phyloP scores from a whole-genome alignment of 345 rosid genomes.

The Eucalyptus decipiens region DNA sequence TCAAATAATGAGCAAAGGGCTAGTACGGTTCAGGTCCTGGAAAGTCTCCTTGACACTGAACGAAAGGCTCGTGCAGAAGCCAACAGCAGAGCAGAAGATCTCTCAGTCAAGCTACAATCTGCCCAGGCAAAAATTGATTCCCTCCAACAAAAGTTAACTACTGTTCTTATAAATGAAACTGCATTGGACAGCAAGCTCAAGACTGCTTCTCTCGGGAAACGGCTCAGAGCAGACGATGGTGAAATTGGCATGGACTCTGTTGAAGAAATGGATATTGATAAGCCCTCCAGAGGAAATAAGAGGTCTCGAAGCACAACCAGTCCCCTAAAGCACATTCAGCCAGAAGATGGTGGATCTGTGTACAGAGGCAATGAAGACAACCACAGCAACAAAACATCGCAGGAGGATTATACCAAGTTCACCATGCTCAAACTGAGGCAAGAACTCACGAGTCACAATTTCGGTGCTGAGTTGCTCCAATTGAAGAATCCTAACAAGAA shows the following conservation, averaged over 20 bases:
- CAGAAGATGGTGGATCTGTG: constrained; percentile 65
- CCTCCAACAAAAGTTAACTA: constrained; percentile 77
- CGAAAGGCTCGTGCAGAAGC: constrained; percentile 71
- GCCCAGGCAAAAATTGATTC: constrained; percentile 84
- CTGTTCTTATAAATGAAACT: constrained; percentile 73
- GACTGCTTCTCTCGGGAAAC: constrained; percentile 67
- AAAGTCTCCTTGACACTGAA: constrained; percentile 73
- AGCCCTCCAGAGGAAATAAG: constrained; percentile 39
- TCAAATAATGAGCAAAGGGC: constrained; percentile 76
- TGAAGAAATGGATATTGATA: constrained; percentile 45
- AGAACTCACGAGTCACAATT: constrained; percentile 80
- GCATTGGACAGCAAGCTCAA: constrained; percentile 77
- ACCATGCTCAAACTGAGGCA: constrained; percentile 74
- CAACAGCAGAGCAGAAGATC: constrained; percentile 68
- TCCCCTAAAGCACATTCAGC: constrained; percentile 20
- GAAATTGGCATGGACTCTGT: constrained; percentile 62
- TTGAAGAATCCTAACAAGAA: constrained; percentile 68
- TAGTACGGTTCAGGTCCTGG: constrained; percentile 64
- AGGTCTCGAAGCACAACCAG: constrained; percentile 58
- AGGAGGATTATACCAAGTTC: constrained; percentile 69
- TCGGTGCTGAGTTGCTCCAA: constrained; percentile 71
- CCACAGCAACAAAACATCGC: constrained; percentile 41
- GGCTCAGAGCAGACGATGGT: constrained; percentile 42
- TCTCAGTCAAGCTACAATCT: constrained; percentile 70
- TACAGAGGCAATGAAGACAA: constrained; percentile 54